A percentile compares a stretch with the other conserved stretches of the same genome.
Conservation (phyloP, 257 asterid genomes). For the Solanum etuberosum region DNA sequence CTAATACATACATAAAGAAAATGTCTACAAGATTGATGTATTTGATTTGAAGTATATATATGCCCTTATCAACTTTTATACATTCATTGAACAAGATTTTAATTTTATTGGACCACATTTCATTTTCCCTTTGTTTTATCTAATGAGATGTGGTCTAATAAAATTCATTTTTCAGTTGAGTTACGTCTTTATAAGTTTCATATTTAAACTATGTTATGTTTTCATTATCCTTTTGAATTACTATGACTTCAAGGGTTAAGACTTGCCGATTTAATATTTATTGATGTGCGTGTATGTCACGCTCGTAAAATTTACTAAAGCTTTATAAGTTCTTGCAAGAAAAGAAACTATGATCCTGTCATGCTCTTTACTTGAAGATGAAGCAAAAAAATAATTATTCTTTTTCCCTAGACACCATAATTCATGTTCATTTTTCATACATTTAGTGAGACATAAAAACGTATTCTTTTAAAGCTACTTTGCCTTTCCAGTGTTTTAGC, state of each 20-base stretch:
- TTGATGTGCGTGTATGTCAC: neutral
- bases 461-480: slow-evolving; percentile 32
- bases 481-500: slow-evolving; percentile 4
- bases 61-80: slow-evolving; percentile 8
- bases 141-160: too few relatives aligned
- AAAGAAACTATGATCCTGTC: neutral
- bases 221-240: too few relatives aligned
- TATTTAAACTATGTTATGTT: too few relatives aligned
- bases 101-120: neutral
- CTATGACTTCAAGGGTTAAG: neutral
- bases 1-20: slow-evolving; percentile 14
- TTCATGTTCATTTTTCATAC: slow-evolving; percentile 10
- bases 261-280: too few relatives aligned
- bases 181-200: neutral
- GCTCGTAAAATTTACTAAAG: neutral
- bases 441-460: slow-evolving; percentile 4
- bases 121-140: neutral
- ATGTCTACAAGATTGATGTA: neutral
- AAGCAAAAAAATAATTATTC: neutral
- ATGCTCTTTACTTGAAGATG: slow-evolving; percentile 4
- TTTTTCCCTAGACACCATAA: slow-evolving; percentile 11
- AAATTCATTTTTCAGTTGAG: neutral
- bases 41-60: neutral
- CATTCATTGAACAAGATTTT: neutral
- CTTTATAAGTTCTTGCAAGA: slow-evolving; percentile 1